Evolutionary conservation across 148 eudicot genomes (phyloP), one percentile per base, ranked within the genome.

Genomic region (Fagopyrum tataricum): DNA sequence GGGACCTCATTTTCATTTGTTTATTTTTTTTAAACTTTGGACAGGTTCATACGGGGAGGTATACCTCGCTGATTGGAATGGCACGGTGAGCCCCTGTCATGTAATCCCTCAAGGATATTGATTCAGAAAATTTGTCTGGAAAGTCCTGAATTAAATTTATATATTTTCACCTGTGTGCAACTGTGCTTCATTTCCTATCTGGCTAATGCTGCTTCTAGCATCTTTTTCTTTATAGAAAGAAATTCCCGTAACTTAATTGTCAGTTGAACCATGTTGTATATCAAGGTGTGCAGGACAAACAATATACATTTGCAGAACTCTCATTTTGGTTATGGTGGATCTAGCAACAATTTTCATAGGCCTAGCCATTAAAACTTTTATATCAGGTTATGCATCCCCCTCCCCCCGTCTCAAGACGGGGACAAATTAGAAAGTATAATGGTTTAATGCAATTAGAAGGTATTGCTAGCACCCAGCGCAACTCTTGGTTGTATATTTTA

Each of bases 41-140:
- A 72, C 77, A 95, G 99, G 99, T 77, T 95, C 99, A 44, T 95
- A 95, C 76, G 99, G 99, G 72, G 99, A 95, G 82, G 99, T 95
- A 71, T 95, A 90, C 77, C 96, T 80, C 77, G 99, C 97, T 76
- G 99, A 95, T 81, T 95, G 96, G 99, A 95, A 91, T 80, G 97
- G 97, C 86, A 92, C 90, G 41, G 99, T 95, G 84, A 87, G 97
- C 83, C 70, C 12, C 73, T 62, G 39, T 59, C 4, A 24, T 23
- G 39, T 23, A 59, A 1, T 20, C 20, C 11, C 13, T 55, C 31
- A 53, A 18, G 23, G 24, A 53, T 6, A 18, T 21, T 23, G 4
- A 0, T 23, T 59, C 15, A 59, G 66, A 59, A 59, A 23, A 24
- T 59, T 24, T 59, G 66, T 2, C 14, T 59, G 26, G 66, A 59